These are phyloP conservation scores for Ophiostoma himal-ulmi DNA, from an alignment of 2,329 filamentous ascomycete genomes.

Conservation along the genomic window DNA sequence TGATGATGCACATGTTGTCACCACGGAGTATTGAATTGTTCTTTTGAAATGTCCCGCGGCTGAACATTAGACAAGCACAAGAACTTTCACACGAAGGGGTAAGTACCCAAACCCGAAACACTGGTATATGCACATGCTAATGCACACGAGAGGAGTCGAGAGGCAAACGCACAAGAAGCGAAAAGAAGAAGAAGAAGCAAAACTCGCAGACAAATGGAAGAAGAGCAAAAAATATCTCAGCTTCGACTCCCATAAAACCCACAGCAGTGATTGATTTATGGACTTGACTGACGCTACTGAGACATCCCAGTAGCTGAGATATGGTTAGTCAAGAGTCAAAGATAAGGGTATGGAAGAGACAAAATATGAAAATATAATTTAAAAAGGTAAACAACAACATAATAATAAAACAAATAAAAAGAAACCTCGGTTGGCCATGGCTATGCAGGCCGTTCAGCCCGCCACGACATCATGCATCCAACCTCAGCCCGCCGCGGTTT, in stretches of 20 bases:
- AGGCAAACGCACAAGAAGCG: not conserved
- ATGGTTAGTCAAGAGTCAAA: not conserved
- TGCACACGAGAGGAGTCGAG: constrained; percentile 7
- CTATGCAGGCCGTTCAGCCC: not conserved
- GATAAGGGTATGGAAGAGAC: not conserved
- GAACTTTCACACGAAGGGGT: not conserved
- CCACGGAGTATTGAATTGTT: not conserved
- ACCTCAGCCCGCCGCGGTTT: constrained; percentile 4
- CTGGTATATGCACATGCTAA: constrained; percentile 9
- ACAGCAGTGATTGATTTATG: not conserved
- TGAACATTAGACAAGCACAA: not conserved
- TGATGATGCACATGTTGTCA: not conserved
- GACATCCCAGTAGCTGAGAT: not conserved
- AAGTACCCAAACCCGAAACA: not conserved
- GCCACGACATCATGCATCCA: not conserved
- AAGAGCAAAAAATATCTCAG: not conserved
- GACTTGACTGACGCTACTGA: not conserved
- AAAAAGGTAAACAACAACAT: no score
- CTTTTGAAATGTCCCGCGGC: not conserved
- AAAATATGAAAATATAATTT: no score
- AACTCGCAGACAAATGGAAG: not conserved
- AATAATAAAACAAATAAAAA: not conserved
- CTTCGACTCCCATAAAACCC: not conserved
- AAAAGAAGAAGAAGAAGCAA: not conserved
- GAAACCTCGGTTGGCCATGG: not conserved